These are phyloP conservation scores for Clarireedia paspali DNA, from an alignment of 2,329 filamentous ascomycete species.

Conservation along the genomic window DNA sequence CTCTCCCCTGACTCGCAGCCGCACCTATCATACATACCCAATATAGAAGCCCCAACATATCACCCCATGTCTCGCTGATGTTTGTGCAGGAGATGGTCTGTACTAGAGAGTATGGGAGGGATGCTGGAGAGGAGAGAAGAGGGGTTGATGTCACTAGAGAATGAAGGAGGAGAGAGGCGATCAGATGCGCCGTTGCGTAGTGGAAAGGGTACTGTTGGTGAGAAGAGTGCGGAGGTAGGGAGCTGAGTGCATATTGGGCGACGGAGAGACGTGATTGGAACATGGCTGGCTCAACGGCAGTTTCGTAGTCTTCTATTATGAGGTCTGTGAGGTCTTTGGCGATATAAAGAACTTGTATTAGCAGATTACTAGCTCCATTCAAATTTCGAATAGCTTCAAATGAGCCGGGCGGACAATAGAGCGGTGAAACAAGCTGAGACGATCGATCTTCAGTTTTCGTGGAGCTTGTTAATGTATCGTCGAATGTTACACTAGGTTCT, in stretches of 20 bases:
- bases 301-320: neutral
- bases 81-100: neutral
- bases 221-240: neutral
- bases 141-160: no score
- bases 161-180: no score
- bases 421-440: neutral
- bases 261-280: neutral
- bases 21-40: slow-evolving; percentile 1
- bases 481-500: neutral
- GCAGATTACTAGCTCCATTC: neutral
- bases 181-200: neutral
- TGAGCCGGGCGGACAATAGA: neutral
- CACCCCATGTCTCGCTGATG: neutral
- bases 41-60: slow-evolving; percentile 1
- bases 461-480: neutral
- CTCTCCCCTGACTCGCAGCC: neutral
- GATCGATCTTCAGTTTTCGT: neutral
- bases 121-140: neutral
- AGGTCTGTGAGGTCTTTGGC: neutral
- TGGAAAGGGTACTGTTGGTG: neutral
- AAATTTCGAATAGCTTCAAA: neutral
- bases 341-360: neutral
- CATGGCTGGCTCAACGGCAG: neutral
- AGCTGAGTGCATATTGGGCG: neutral
- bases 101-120: neutral